phyloP scores from a whole-genome alignment of 108 stramenopile genomes.

The Cyclotella distinguenda region DNA sequence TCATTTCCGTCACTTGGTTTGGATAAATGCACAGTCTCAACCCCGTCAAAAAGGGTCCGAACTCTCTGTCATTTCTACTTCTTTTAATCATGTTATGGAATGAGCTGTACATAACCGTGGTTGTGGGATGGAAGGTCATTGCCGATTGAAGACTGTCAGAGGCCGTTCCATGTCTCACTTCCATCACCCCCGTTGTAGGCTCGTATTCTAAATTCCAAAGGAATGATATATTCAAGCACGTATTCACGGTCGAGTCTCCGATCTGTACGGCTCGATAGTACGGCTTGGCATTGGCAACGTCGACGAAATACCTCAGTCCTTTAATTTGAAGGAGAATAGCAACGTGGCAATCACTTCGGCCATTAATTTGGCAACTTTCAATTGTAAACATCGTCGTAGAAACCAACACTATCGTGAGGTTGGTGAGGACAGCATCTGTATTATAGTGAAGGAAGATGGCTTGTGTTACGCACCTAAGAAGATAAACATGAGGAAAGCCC shows the following conservation, averaged over 20 bases:
- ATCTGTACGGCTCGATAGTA: constrained; percentile 6
- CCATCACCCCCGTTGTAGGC: neutral
- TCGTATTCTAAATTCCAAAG: constrained; percentile 1
- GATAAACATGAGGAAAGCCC: constrained; percentile 11
- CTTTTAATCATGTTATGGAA: constrained; percentile 4
- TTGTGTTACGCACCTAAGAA: neutral
- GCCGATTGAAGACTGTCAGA: neutral
- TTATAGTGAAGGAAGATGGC: neutral
- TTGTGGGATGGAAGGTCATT: constrained; percentile 3
- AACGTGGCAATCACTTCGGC: constrained; percentile 10
- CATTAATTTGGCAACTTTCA: constrained; percentile 7
- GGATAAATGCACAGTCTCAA: constrained; percentile 7
- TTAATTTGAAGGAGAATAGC: constrained; percentile 13
- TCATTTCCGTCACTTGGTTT: neutral
- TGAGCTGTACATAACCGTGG: constrained; percentile 2
- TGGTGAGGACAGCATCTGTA: neutral
- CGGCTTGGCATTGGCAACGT: constrained; percentile 16
- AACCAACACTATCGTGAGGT: too few relatives aligned
- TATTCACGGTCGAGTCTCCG: neutral
- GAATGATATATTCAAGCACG: constrained; percentile 3
- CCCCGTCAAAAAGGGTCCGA: constrained; percentile 8
- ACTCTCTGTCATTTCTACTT: neutral
- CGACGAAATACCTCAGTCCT: constrained; percentile 7
- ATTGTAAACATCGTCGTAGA: too few relatives aligned
- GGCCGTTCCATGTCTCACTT: neutral